A percentile compares a stretch with the other conserved stretches of the same genome.
Evolutionary conservation across 306 rosid species (phyloP).

Genomic region (Senna tora): DNA sequence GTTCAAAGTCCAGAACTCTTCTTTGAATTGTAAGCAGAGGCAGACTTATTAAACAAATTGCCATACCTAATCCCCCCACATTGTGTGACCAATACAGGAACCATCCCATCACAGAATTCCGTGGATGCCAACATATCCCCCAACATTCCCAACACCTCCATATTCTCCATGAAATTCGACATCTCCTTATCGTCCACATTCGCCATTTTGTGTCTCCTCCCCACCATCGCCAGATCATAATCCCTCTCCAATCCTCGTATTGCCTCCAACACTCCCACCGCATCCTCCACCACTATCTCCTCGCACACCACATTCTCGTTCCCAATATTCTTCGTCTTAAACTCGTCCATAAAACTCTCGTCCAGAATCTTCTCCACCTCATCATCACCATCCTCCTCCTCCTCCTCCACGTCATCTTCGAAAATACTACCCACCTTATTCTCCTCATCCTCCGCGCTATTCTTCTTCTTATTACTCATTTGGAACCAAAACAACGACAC

Average conservation of each 20-base stretch:
- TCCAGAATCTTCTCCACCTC: slow-evolving; percentile 34
- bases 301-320: slow-evolving; percentile 22
- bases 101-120: slow-evolving; percentile 51
- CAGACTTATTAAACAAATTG: too few species aligned
- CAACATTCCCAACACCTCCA: slow-evolving; percentile 47
- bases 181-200: slow-evolving; percentile 37
- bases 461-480: background rate
- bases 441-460: background rate
- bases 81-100: slow-evolving; percentile 55
- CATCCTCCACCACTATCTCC: slow-evolving; percentile 52
- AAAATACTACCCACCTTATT: slow-evolving; percentile 25
- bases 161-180: slow-evolving; percentile 48
- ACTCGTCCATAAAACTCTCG: slow-evolving; percentile 50
- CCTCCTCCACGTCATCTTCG: slow-evolving; percentile 38
- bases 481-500: slow-evolving; percentile 40
- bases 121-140: slow-evolving; percentile 62
- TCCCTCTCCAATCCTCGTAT: slow-evolving; percentile 39
- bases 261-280: slow-evolving; percentile 28
- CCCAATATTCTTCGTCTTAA: slow-evolving; percentile 39
- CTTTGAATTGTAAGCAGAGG: too few species aligned
- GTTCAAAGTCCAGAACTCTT: too few species aligned
- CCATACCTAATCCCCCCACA: slow-evolving; percentile 24
- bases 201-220: slow-evolving; percentile 34
- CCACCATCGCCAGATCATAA: slow-evolving; percentile 58
- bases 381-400: background rate